Percentiles rank a stretch among this genome's conserved stretches.
These are phyloP conservation scores for Paramarasmius palmivorus DNA, from an alignment of 1,284 basidiomycete genomes.

Conservation along the genomic window DNA sequence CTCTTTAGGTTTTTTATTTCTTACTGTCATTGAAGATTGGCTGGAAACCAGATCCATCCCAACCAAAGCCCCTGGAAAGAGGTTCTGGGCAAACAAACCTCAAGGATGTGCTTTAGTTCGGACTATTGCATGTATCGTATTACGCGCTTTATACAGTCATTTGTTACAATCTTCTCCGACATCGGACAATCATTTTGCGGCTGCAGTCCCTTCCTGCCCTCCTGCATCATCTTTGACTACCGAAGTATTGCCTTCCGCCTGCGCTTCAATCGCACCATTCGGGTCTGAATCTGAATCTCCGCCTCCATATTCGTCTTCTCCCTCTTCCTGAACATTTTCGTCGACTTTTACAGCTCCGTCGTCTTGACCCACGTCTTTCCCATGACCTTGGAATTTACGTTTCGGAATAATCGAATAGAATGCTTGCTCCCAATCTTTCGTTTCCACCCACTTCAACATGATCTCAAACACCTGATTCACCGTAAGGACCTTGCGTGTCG, in stretches of 20 bases:
- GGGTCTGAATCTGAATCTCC: too few species aligned
- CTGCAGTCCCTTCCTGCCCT: too few species aligned
- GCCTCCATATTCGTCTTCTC: background rate
- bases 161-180: background rate
- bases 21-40: slow-evolving; percentile 70
- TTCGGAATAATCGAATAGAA: slow-evolving; percentile 87
- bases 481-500: slow-evolving; percentile 93
- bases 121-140: too few species aligned
- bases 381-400: slow-evolving; percentile 72
- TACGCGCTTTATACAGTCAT: background rate
- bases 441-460: slow-evolving; percentile 85
- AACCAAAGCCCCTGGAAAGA: slow-evolving; percentile 83
- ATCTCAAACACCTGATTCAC: slow-evolving; percentile 98
- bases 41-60: slow-evolving; percentile 91
- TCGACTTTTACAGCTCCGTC: slow-evolving; percentile 21
- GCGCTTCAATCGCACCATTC: too few species aligned
- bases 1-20: slow-evolving; percentile 4
- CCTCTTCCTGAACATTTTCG: slow-evolving; percentile 1
- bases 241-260: too few species aligned
- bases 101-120: slow-evolving; percentile 71
- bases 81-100: slow-evolving; percentile 84
- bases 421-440: slow-evolving; percentile 80
- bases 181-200: too few species aligned
- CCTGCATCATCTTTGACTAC: too few species aligned
- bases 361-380: slow-evolving; percentile 20